Base-by-base conservation (phyloP, 345 rosid genomes). In the Populus alba region DNA sequence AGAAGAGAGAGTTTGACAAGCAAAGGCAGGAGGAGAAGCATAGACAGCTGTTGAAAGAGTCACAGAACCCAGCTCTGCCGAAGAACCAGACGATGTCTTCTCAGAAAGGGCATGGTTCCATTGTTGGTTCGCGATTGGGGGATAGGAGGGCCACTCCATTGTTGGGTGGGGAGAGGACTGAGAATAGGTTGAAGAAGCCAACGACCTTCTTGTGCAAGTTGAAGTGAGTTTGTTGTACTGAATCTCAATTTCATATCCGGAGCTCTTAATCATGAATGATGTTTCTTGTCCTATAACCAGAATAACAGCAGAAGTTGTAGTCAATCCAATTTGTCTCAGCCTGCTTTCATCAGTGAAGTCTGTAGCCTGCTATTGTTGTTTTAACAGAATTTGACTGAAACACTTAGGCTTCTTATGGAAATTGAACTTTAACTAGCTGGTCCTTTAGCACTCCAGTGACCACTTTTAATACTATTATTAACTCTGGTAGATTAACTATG, bases 141-240 rank as follows among this genome's bases (percentile, higher is more conserved):
- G 98, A 96, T 79, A 89, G 89, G 86, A 89, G 90, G 82, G 87
- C 91, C 65, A 76, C 97, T 25, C 97, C 92, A 2, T 77, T 96
- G 63, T 75, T 94, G 74, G 86, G 89, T 25, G 86, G 88, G 55
- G 98, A 96, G 85, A 91, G 97, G 84, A 83, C 81, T 76, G 97
- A 94, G 85, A 96, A 96, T 83, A 90, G 97, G 88, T 84, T 96
- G 81, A 96, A 96, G 87, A 96, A 96, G 82, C 99, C 99, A 25
- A 96, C 98, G n/a, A 96, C 99, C 7, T 96, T 96, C 81, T 82
- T 94, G 87, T 96, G 99, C 94, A 96, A 92, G 89, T 82, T 96
- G 88, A 94, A 96, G 99, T 96, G 87, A 88, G 97, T 91, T 79
- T 67, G 73, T 66, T 78, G 75, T 27, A 11, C 73, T 16, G 33